Evolutionary conservation across 176 grass and related monocot species (phyloP), one percentile per base, ranked within the genome.

Genomic region (Urochloa ruziziensis): DNA sequence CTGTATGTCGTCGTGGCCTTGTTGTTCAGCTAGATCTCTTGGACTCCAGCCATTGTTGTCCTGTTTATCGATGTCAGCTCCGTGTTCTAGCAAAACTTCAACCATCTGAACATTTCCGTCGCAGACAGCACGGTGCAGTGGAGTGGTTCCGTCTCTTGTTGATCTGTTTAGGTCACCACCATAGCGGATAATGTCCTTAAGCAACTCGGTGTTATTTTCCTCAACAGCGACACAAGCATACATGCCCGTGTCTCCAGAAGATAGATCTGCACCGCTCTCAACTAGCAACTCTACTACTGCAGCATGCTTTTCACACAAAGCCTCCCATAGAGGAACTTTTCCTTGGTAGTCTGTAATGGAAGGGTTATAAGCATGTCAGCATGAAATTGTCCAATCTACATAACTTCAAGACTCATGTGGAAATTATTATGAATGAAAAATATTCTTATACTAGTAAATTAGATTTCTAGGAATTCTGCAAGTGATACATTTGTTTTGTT

Each of bases 241-340:
- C 9, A 89, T 34, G 58, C 61, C 80, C 0, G 75, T 85, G 73
- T 99, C 91, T 11, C 91, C 96, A 0, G 79, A 82, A 37, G 96
- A 90, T 24, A 99, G 91, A 24, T 84, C 66, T 30, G 96, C 96
- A 49, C 91, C 87, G 15, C 78, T 79, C 7, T 89, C n/a, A 12
- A 82, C 67, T 39, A 99, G 81, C 34, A 92, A 19, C n/a, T 94
- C 73, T 27, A 80, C 80, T 42, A 96, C 91, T 35, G 62, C n/a
- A 11, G 89, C 78, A n/a, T 96, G 91, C 60, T 81, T 91, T 14
- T 77, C 87, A 86, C 83, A 83, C 37, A 96, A 16, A 65, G 96
- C 96, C 78, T 96, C 96, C 93, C 96, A 93, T 36, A 99, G 79
- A 0, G 96, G 96, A 63, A 94, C 93, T 19, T 84, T 99, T 85